Evolutionary conservation across 345 rosid genomes (phyloP), one percentile per base, ranked within the genome.

Genomic region (Microcos paniculata): DNA sequence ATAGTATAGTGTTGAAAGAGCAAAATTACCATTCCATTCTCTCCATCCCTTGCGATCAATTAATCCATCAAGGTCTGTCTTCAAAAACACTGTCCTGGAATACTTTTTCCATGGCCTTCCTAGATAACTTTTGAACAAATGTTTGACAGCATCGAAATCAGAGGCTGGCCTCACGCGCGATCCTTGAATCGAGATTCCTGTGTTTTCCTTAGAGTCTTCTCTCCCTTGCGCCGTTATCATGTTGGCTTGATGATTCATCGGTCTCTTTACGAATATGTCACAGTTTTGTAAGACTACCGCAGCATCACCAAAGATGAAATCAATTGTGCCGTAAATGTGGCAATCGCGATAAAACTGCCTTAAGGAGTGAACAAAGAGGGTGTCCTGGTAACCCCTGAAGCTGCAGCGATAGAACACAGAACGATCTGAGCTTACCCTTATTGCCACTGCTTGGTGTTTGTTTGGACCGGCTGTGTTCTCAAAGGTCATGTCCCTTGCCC

Each of bases 341-440:
- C 97, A 94, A 43, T 92, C 92, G 4, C 92, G 87, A 31, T 92
- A 92, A 80, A 94, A 90, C 58, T 94, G 97, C 4, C 91, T 69
- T 0, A 86, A 58, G 3, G 94, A 88, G 68, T 85, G 94, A 0
- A 84, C 81, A 15, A 77, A 84, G 70, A 89, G 93, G 1, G 97
- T 92, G 78, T 92, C 93, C 67, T 92, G 94, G 59, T 94, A 89
- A 12, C 81, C 93, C 79, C 69, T 84, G 85, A 92, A 81, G 84
- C 92, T 85, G 71, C 98, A 92, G 0, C 88, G 83, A 64, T 88
- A 90, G 69, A 92, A 87, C 26, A 94, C 42, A 0, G 91, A 84
- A 43, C 38, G 84, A 52, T 92, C 96, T 0, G 96, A 88, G 73
- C 76, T 84, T 31, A 83, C 93, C 55, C 83, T 53, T 18, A 87